Evolutionary conservation across 257 asterid genomes (phyloP).

Genomic region (Solanum stenotomum): DNA sequence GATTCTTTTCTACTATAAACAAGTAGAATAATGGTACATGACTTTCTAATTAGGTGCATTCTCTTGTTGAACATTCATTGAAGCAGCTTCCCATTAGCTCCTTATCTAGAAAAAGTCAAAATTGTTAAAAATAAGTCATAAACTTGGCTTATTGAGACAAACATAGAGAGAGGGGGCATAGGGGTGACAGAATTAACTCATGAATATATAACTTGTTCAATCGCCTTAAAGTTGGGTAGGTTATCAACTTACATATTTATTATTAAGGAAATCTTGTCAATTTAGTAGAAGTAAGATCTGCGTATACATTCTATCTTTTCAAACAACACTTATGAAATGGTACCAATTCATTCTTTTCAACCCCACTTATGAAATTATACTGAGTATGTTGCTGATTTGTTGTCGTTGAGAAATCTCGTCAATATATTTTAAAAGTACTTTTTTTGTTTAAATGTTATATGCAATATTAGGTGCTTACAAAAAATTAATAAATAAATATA

Average conservation of each 20-base stretch:
- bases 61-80: not conserved
- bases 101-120: not conserved
- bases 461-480: not conserved
- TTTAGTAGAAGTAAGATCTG: not conserved
- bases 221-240: not conserved
- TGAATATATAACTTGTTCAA: not conserved
- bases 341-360: too few relatives aligned
- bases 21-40: not conserved
- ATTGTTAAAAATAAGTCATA: not conserved
- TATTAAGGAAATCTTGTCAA: not conserved
- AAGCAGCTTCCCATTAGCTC: not conserved
- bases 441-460: not conserved
- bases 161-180: not conserved
- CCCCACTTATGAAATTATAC: too few relatives aligned
- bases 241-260: not conserved
- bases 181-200: not conserved
- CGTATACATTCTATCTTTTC: too few relatives aligned
- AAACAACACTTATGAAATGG: too few relatives aligned
- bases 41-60: not conserved
- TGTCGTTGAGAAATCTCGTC: accelerated
- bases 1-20: not conserved
- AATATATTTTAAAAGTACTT: not conserved
- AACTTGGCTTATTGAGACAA: not conserved
- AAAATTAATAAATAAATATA: not conserved
- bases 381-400: too few relatives aligned